A percentile compares a stretch with the other conserved stretches of the same genome.
These are phyloP conservation scores for Artemisia tridentata DNA, from an alignment of 129 eudicot genomes.

Conservation along the genomic window DNA sequence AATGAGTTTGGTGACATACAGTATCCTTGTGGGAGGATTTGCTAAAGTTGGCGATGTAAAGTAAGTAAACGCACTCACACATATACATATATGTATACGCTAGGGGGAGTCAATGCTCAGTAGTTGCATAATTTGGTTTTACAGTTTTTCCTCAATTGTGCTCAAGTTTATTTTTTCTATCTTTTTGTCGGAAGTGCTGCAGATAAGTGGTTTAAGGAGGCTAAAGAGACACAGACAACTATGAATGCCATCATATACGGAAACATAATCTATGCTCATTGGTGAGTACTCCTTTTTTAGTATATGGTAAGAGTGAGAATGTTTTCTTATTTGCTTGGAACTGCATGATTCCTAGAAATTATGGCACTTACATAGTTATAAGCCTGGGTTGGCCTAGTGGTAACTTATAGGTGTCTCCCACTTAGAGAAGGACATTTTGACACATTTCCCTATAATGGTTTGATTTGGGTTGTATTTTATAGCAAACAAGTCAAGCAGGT, in stretches of 20 bases:
- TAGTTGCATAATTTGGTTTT: no score
- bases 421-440: no score
- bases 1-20: constrained; percentile 88
- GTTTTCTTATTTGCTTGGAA: constrained; percentile 4
- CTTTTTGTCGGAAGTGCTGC: constrained; percentile 67
- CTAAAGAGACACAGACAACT: constrained; percentile 63
- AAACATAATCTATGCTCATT: constrained; percentile 83
- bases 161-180: constrained; percentile 27
- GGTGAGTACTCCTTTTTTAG: constrained; percentile 39
- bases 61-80: constrained; percentile 43
- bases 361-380: constrained; percentile 10
- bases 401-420: no score
- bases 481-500: no score
- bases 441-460: background rate
- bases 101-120: background rate
- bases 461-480: background rate
- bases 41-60: constrained; percentile 64
- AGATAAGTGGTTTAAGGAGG: constrained; percentile 86
- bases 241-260: constrained; percentile 82
- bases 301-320: background rate
- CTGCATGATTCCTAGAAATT: background rate
- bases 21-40: constrained; percentile 91
- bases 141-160: background rate
- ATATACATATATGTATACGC: background rate
- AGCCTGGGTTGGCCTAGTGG: no score